A percentile compares a stretch with the other conserved stretches of the same genome.
Conservation (phyloP, 2,329 filamentous ascomycete species). For the Tolypocladium album region DNA sequence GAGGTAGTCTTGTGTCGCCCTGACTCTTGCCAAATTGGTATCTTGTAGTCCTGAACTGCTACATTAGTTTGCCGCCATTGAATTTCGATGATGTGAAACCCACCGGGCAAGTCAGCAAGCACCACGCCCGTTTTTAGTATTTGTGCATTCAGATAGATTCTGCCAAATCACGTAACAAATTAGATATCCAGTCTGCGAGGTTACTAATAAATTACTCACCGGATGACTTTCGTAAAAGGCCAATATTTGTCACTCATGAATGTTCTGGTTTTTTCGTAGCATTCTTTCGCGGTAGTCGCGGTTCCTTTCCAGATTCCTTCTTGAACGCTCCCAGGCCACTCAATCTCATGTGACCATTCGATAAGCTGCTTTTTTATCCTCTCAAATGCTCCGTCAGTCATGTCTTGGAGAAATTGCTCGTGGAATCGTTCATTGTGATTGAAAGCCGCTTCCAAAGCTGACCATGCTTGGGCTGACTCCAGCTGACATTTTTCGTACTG, state of each 20-base stretch:
- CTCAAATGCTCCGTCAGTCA: constrained; percentile 14
- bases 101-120: constrained; percentile 23
- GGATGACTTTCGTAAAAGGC: constrained; percentile 25
- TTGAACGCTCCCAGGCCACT: constrained; percentile 15
- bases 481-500: constrained; percentile 14
- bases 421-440: constrained; percentile 15
- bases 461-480: constrained; percentile 29
- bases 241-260: constrained; percentile 22
- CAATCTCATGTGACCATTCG: constrained; percentile 16
- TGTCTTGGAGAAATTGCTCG: constrained; percentile 10
- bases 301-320: constrained; percentile 17
- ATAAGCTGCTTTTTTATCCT: constrained; percentile 13
- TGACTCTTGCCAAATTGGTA: constrained; percentile 22
- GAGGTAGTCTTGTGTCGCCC: constrained; percentile 22
- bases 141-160: constrained; percentile 18
- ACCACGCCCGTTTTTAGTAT: constrained; percentile 21
- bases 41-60: constrained; percentile 15
- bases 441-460: constrained; percentile 22
- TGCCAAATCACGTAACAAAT: constrained; percentile 1
- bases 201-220: constrained; percentile 9
- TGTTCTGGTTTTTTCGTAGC: constrained; percentile 14
- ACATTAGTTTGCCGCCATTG: too few species aligned
- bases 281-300: constrained; percentile 18
- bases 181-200: too few species aligned
- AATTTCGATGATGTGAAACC: constrained; percentile 4